Evolutionary conservation across 2,329 filamentous ascomycete genomes (phyloP), one percentile per base, ranked within the genome.

Genomic region (Incumbomyces delicatus): DNA sequence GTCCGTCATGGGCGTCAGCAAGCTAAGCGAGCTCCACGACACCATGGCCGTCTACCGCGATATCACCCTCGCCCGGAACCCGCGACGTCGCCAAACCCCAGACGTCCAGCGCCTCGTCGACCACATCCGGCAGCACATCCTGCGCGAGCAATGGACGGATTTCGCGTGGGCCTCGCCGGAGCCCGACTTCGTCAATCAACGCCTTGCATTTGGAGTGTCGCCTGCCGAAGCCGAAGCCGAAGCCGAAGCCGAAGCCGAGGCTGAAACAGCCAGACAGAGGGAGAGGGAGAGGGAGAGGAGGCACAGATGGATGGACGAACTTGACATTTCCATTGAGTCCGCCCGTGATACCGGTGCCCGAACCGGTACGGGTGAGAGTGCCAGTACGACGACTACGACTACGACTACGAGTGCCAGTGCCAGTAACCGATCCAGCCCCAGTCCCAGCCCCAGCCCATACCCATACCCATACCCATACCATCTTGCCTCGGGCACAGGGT

Each of bases 1-100:
- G 31, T 78, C 70, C 46, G 79, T 83, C 33, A 81, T 83, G 65
- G 79, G 79, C 10, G 78, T 82, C 22, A 80, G 76, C 55, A 76
- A 72, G 39, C 58, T 74, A 2, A 66, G 67, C 7, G 79, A 83
- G 60, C 60, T 83, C 40, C 72, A 80, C 50, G 79, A 81, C 65
- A 80, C 77, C 1, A 70, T 82, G 64, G 67, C 76, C 37, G 77
- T 76, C 33, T 77, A 73, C 70, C 62, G 63, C 43, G 69, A 66
- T 57, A 43, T 44, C 31, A 32, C 29, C 6, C 10, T 33, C 13
- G 40, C 2, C 3, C 4, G 11, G 11, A 27, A 27, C 8, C 12
- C 3, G 8, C 63, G 64, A 13, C 58, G 63, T 3, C 53, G 56
- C 33, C 61, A 60, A 40, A 65, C 69, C 29, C 35, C 62, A 30